Base-by-base conservation (phyloP, 208 protist species). In the Leishmania braziliensis region DNA sequence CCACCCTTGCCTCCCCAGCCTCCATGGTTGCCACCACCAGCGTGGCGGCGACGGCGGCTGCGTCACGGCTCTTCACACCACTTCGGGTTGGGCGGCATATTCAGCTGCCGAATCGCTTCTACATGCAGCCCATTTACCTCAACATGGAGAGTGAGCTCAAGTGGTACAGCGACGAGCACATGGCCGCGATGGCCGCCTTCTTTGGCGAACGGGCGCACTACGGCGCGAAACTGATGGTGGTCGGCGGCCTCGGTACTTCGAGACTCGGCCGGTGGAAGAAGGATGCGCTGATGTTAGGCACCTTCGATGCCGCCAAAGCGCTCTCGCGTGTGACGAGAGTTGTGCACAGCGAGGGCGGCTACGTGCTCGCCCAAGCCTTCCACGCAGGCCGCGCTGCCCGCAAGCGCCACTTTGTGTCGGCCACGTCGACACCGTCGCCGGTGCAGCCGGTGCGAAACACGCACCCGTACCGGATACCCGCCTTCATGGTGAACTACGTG, bases 341-440 rank as follows among this genome's bases (percentile, higher is more conserved):
- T 0, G 93, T 99, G 23, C 97, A 98, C 83, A 29, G 66, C 36
- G 91, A 98, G 75, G 96, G 93, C 10, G 92, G 94, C 5, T 91
- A 95, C 84, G 93, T 99, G 36, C 83, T 97, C 5, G 97, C 98
- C 46, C 97, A 99, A 88, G 97, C 98, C 46, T 91, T 98, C 70
- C 97, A 99, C 88, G 83, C 91, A 3, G 98, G 98, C 0, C 90
- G 97, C 12, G 94, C 96, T 10, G 89, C 93, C 9, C 88, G 93
- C n/a, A 84, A 86, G 36, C 72, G 79, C 0, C 86, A 80, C 66
- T 90, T 86, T 56, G 18, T 96, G 50, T 95, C 94, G 29, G 75
- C 92, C 43, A 93, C 90, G 3, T 88, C 86, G 10, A 83, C 63
- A n/a, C 87, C 87, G 51, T 95, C 93, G 16, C 51, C 74, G 1